Evolutionary conservation across 2,329 filamentous ascomycete genomes (phyloP), one percentile per base, ranked within the genome.

Genomic region (Xylogone sp.): DNA sequence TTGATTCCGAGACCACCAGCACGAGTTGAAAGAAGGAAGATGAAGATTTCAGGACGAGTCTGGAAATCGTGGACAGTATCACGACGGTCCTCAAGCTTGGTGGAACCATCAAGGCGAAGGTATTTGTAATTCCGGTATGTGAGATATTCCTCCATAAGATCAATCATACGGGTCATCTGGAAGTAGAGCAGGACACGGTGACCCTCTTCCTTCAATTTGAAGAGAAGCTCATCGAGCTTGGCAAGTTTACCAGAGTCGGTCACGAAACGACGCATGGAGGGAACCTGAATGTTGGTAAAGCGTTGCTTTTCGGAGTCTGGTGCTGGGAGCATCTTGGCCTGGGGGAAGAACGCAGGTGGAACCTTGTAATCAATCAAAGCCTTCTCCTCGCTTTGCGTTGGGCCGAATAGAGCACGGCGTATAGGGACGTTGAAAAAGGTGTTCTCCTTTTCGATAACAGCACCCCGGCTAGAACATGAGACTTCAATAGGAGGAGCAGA

Each of bases 151-250:
- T 99, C 94, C 89, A 97, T 97, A 54, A 99, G 77, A 68, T 99
- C 93, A 66, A 99, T 97, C 94, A 99, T 99, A 66, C 90, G 88
- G 3, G 94, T 99, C 94, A 99, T 99, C 77, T 99, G 94, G 88
- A 99, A 99, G 78, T 99, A 99, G 19, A 99, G 77, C 49, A 99
- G 77, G 20, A 99, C 94, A 65, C 94, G 91, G 62, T 99, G 94
- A 31, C 88, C 88, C 56, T 88, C 89, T 56, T 90, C 87, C 78
- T 97, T 99, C 64, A 99, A 84, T 68, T 91, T 82, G 67, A 88
- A 88, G 13, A 99, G 79, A 18, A 99, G 77, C 59, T 89, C 79
- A 67, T 99, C 94, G 47, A 99, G 77, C 66, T 91, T 90, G 45
- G 91, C 92, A 54, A 99, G 82, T 74, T 99, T 99, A 65, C 94